A percentile compares a stretch with the other conserved stretches of the same genome.
Evolutionary conservation across 2,329 filamentous ascomycete genomes (phyloP).

Genomic region (Sarocladiaceae sp.): DNA sequence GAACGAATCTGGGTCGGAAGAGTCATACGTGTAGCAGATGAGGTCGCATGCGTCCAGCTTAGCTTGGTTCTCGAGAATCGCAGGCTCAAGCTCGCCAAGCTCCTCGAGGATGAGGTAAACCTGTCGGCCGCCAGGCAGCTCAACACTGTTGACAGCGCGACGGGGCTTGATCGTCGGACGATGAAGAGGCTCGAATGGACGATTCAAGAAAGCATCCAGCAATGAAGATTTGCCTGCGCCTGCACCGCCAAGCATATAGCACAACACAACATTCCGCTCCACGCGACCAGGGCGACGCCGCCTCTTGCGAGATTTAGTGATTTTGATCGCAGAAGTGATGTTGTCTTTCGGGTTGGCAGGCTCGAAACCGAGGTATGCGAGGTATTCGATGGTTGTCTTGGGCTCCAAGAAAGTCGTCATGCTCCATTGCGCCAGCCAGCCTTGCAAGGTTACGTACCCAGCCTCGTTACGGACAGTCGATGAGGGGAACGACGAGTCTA

Average conservation of each 20-base stretch:
- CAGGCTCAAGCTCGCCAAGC: conserved; percentile 90
- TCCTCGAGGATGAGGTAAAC: conserved; percentile 96
- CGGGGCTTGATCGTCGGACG: conserved; percentile 93
- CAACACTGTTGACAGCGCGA: conserved; percentile 92
- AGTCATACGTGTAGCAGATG: conserved; percentile 94
- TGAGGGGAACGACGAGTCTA: conserved; percentile 83
- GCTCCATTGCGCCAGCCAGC: conserved; percentile 98
- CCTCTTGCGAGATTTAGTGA: conserved; percentile 87
- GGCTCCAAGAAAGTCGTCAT: conserved; percentile 98
- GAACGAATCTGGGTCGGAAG: conserved; percentile 93
- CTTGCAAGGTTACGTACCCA: conserved; percentile 91
- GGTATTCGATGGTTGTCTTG: conserved; percentile 90
- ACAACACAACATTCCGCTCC: conserved; percentile 90
- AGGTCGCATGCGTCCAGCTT: conserved; percentile 93
- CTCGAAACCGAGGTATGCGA: conserved; percentile 95
- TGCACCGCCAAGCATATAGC: conserved; percentile 83
- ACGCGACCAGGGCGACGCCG: conserved; percentile 78
- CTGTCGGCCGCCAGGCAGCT: conserved; percentile 92
- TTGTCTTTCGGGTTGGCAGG: conserved; percentile 69
- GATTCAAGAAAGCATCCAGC: conserved; percentile 84
- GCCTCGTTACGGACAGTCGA: conserved; percentile 94
- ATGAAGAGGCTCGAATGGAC: conserved; percentile 79
- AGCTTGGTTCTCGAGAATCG: conserved; percentile 84
- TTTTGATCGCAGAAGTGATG: conserved; percentile 80
- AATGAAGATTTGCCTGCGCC: conserved; percentile 88